A percentile compares a stretch with the other conserved stretches of the same genome.
phyloP scores from a whole-genome alignment of 169 alveolate species.

The Plasmodium adleri region DNA sequence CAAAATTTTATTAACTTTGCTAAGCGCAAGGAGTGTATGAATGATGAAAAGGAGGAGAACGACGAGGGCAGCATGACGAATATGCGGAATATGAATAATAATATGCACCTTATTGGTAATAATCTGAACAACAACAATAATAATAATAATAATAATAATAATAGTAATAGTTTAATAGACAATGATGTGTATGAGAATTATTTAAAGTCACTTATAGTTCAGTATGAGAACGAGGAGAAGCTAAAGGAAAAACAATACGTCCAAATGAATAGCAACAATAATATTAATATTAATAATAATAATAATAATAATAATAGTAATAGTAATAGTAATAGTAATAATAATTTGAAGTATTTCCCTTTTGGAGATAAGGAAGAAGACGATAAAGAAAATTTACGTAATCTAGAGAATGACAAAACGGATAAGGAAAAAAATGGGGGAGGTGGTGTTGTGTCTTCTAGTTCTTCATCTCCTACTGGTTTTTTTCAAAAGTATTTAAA shows the following conservation, averaged over 20 bases:
- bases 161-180: not conserved
- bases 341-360: not conserved
- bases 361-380: slow-evolving; percentile 1
- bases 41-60: not conserved
- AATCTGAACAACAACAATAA: not conserved
- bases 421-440: too few species aligned
- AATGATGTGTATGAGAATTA: slow-evolving; percentile 33
- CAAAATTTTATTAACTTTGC: slow-evolving; percentile 62
- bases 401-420: not conserved
- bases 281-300: not conserved
- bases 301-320: not conserved
- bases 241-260: not conserved
- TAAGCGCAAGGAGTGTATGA: slow-evolving; percentile 13
- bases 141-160: not conserved
- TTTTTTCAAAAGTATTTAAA: too few species aligned
- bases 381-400: not conserved
- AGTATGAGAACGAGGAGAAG: slow-evolving; percentile 63
- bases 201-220: slow-evolving; percentile 39
- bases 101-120: not conserved
- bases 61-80: not conserved
- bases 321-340: not conserved
- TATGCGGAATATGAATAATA: not conserved
- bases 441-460: too few species aligned
- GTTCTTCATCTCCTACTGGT: too few species aligned
- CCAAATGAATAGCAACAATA: not conserved